phyloP scores from a whole-genome alignment of 1,139 yeast species.

The Sugiyamaella neomexicana region DNA sequence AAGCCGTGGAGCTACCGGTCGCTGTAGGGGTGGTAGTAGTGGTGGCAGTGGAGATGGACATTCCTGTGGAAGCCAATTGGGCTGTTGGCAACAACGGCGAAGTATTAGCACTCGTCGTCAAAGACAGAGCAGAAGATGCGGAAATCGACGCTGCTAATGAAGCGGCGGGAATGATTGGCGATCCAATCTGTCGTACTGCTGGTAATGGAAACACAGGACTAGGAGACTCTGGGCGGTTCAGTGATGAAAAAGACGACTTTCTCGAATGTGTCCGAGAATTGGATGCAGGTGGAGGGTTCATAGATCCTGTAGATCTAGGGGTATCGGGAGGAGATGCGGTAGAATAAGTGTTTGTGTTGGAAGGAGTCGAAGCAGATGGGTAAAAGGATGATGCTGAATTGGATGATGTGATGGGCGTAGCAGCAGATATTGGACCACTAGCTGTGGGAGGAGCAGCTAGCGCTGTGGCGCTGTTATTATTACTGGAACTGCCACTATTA shows the following conservation, averaged over 20 bases:
- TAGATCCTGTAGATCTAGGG: slow-evolving; percentile 24
- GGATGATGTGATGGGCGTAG: no score
- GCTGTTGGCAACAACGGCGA: slow-evolving; percentile 9
- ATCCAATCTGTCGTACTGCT: slow-evolving; percentile 44
- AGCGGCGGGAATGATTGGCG: slow-evolving; percentile 30
- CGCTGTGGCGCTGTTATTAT: background rate
- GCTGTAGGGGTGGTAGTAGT: background rate
- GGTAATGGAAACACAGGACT: slow-evolving; percentile 42
- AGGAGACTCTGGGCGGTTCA: slow-evolving; percentile 31
- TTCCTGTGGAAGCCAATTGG: slow-evolving; percentile 3
- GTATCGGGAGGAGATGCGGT: slow-evolving; percentile 22
- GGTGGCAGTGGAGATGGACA: background rate
- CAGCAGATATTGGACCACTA: no score
- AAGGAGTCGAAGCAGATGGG: slow-evolving; percentile 16
- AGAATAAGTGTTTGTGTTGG: slow-evolving; percentile 13
- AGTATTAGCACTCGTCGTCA: slow-evolving; percentile 6
- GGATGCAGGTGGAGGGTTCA: slow-evolving; percentile 34
- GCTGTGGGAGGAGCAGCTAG: background rate
- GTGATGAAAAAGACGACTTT: slow-evolving; percentile 34
- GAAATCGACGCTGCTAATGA: slow-evolving; percentile 19
- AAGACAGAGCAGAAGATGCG: slow-evolving; percentile 17
- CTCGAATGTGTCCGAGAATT: slow-evolving; percentile 33
- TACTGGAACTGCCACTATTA: background rate
- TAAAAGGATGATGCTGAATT: slow-evolving; percentile 1
- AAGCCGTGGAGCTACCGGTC: slow-evolving; percentile 7